These are phyloP conservation scores for Claviceps maximensis DNA, from an alignment of 2,329 filamentous ascomycete genomes.

Conservation along the genomic window DNA sequence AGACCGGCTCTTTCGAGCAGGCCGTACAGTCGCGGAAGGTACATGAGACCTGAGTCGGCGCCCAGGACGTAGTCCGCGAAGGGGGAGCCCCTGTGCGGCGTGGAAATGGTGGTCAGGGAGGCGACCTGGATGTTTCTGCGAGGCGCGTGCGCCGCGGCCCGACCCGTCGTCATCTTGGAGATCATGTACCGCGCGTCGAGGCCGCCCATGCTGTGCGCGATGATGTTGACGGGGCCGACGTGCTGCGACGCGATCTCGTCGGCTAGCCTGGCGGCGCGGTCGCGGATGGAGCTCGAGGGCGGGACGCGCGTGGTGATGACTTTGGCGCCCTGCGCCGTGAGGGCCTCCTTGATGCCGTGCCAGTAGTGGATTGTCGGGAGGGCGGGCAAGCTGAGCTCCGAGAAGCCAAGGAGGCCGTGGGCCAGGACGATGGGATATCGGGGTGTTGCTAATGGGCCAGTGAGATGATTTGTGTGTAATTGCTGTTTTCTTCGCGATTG, in stretches of 20 bases:
- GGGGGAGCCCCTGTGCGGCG: slow-evolving; percentile 40
- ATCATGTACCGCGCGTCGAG: slow-evolving; percentile 55
- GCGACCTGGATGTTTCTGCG: slow-evolving; percentile 24
- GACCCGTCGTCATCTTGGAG: slow-evolving; percentile 20
- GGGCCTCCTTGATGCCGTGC: slow-evolving; percentile 48
- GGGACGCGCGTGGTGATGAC: slow-evolving; percentile 51
- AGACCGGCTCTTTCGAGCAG: slow-evolving; percentile 37
- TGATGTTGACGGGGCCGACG: slow-evolving; percentile 50
- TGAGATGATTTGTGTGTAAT: no score
- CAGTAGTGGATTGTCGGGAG: slow-evolving; percentile 49
- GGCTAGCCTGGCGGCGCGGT: slow-evolving; percentile 44
- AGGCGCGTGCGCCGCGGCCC: background rate
- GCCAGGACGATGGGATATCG: slow-evolving; percentile 51
- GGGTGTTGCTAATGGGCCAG: slow-evolving; percentile 35
- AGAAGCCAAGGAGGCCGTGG: slow-evolving; percentile 52
- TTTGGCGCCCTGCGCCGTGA: slow-evolving; percentile 36
- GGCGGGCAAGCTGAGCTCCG: slow-evolving; percentile 38
- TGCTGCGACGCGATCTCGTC: slow-evolving; percentile 29
- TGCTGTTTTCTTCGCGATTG: no score
- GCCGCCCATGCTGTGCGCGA: slow-evolving; percentile 57
- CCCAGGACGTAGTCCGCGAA: slow-evolving; percentile 41
- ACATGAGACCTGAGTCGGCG: slow-evolving; percentile 24
- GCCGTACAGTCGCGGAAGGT: slow-evolving; percentile 42
- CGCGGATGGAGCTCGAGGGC: slow-evolving; percentile 46
- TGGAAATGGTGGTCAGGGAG: slow-evolving; percentile 41